Evolutionary conservation across 768 basidiomycete genomes (phyloP), one percentile per base, ranked within the genome.

Genomic region (Boletus sensibilis): DNA sequence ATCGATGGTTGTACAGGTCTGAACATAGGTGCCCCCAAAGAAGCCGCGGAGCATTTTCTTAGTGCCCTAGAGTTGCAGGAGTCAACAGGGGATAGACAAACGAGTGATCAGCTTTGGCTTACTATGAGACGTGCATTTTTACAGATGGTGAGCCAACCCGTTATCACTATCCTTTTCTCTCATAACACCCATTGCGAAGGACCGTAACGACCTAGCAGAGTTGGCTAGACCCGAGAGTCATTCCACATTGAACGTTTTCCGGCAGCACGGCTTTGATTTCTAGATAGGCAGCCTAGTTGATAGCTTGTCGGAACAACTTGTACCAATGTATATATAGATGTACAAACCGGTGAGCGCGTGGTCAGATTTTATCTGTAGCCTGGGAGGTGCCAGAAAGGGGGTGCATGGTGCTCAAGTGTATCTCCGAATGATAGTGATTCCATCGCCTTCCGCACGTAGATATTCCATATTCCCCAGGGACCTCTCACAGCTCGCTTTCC

Each of bases 21-120:
- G 58, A 99, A 99, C 69, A 96, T 98, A 50, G 95, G 94, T 10
- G 93, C 94, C 10, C 82, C 91, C 72, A 88, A 91, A 67, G 97
- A 99, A 75, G 95, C 97, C 1, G 92, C 93, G 5, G 97, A 99
- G 64, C 97, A 99, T 73, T 90, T 97, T 68, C 76, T 97, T 50
- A 87, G 89, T 58, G 94, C 92, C 0, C 74, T 97, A 38, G 81
- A 81, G 13, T 77, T 94, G 67, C 94, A 96, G 64, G 86, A 90
- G 64, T 74, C 83, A 10, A 82, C 81, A 1, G 83, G 63, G n/a
- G 68, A 76, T 56, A 85, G 79, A 54, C 86, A 84, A 65, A 89
- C 86, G 46, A 93, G 89, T 57, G 84, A 88, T 53, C 90, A 93
- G 60, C 76, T 98, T 33, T 98, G 94, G 97, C 80, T 83, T 52